Base-by-base conservation (phyloP, 2,329 filamentous ascomycete species). In the Calonectria pseudoreteaudii region DNA sequence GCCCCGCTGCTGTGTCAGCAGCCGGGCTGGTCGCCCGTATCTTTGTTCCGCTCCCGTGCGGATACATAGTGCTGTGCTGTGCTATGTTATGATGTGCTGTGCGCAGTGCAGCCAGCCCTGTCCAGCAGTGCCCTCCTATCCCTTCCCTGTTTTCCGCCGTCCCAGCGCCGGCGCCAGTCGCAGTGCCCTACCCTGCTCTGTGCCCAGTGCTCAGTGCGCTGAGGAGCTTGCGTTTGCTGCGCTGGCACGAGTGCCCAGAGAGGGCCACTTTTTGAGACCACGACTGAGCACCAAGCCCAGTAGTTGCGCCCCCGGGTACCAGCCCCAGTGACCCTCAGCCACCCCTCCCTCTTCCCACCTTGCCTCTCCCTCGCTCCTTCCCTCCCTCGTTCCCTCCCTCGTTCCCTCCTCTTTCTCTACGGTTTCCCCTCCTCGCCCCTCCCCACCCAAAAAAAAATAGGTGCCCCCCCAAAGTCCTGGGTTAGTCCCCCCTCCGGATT, bases 231-330 rank as follows among this genome's bases (percentile, higher is more conserved):
- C 56, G 70, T 66, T 20, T 73, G 74, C 66, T 81, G 76, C 62
- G 80, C 74, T 82, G 81, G 78, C 80, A 81, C 72, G 75, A 81
- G 72, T 78, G 78, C 74, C 78, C 78, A 79, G 80, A 78, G 77
- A 67, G 47, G 70, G 66, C 75, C 75, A 75, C 74, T 72, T 73
- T 73, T 73, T 47, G 67, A 73, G 70, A 66, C 72, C 67, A 60
- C 28, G 52, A 67, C 64, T 52, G 30, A 53, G 56, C 38, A 69
- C 70, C 66, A 60, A 68, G 52, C 41, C 66, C 52, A 66, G 64
- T 49, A 41, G 66, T 66, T 65, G 73, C 71, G 66, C 38, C 71
- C 49, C 62, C 50, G 44, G 50, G 70, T 70, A 76, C 79, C 75
- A 78, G 74, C 75, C 71, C 68, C 76, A 77, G 78, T 75, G 69